These are phyloP conservation scores for Candida montana DNA, from an alignment of 805 yeast species.

Conservation along the genomic window DNA sequence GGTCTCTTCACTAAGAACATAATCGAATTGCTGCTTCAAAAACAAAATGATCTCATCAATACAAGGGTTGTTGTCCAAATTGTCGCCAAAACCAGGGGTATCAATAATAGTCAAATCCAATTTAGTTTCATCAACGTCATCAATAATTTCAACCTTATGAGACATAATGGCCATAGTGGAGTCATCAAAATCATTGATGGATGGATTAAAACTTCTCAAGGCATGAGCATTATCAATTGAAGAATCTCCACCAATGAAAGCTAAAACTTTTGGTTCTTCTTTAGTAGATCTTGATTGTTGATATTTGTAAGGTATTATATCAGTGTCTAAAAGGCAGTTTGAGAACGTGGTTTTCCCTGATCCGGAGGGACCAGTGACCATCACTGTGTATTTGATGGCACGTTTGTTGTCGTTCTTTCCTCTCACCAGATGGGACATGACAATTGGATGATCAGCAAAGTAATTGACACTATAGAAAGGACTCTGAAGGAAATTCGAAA, in stretches of 20 bases:
- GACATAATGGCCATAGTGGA: constrained; percentile 75
- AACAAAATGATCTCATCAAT: constrained; percentile 59
- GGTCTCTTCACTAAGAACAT: constrained; percentile 80
- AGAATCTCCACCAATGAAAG: constrained; percentile 13
- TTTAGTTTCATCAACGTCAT: constrained; percentile 56
- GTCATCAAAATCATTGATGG: constrained; percentile 48
- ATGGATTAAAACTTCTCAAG: constrained; percentile 57
- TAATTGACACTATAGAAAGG: no score
- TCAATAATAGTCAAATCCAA: constrained; percentile 58
- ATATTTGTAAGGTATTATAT: constrained; percentile 55
- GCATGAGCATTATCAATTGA: constrained; percentile 29
- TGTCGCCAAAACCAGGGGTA: constrained; percentile 76
- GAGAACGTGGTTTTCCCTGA: constrained; percentile 76
- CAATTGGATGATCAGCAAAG: neutral
- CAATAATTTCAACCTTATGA: constrained; percentile 47
- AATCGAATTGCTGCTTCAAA: constrained; percentile 72
- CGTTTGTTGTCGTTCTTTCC: constrained; percentile 65
- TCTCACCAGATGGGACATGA: constrained; percentile 26
- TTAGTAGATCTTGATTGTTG: constrained; percentile 31
- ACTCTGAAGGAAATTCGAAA: no score
- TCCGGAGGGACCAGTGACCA: constrained; percentile 70
- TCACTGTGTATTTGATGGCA: constrained; percentile 67
- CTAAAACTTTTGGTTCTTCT: constrained; percentile 23
- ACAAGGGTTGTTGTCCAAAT: constrained; percentile 61
- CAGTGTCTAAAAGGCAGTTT: constrained; percentile 60